Conservation (phyloP, 371 early-diverging fungal genomes). For the Circinella minor region DNA sequence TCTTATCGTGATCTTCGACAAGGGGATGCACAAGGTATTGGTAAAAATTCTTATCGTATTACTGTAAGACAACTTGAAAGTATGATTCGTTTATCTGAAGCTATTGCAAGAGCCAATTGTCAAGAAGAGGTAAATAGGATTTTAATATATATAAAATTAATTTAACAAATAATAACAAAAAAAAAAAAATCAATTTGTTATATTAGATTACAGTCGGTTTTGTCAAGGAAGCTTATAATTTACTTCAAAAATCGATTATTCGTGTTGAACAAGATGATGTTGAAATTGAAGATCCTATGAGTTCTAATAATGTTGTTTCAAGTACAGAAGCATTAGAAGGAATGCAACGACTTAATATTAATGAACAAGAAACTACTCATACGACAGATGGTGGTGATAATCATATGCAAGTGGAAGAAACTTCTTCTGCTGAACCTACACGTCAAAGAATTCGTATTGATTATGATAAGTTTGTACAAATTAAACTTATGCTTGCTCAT, state of each 20-base stretch:
- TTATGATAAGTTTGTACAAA: slow-evolving; percentile 82
- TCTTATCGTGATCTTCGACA: slow-evolving; percentile 93
- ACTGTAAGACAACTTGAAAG: slow-evolving; percentile 99
- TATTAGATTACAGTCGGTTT: slow-evolving; percentile 72
- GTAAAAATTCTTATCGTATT: slow-evolving; percentile 90
- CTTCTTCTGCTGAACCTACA: slow-evolving; percentile 4
- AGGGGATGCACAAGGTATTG: slow-evolving; percentile 79
- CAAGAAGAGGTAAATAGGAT: slow-evolving; percentile 75
- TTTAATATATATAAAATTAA: too few species aligned
- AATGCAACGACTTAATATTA: slow-evolving; percentile 20
- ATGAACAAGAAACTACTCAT: slow-evolving; percentile 3
- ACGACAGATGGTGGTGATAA: slow-evolving; percentile 23
- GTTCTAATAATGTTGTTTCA: slow-evolving; percentile 33
- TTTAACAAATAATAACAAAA: too few species aligned
- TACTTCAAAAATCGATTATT: slow-evolving; percentile 93
- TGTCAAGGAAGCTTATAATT: slow-evolving; percentile 91
- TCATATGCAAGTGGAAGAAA: slow-evolving; percentile 40
- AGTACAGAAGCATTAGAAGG: slow-evolving; percentile 47
- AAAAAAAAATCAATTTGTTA: not conserved
- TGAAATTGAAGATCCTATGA: slow-evolving; percentile 56
- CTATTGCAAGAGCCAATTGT: slow-evolving; percentile 94
- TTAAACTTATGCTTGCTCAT: slow-evolving; percentile 73
- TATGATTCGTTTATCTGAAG: slow-evolving; percentile 97
- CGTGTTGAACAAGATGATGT: slow-evolving; percentile 92
- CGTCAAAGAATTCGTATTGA: slow-evolving; percentile 56